Percentiles rank a stretch among this genome's conserved stretches.
phyloP scores from a whole-genome alignment of 345 rosid genomes.

The Reutealis trisperma region DNA sequence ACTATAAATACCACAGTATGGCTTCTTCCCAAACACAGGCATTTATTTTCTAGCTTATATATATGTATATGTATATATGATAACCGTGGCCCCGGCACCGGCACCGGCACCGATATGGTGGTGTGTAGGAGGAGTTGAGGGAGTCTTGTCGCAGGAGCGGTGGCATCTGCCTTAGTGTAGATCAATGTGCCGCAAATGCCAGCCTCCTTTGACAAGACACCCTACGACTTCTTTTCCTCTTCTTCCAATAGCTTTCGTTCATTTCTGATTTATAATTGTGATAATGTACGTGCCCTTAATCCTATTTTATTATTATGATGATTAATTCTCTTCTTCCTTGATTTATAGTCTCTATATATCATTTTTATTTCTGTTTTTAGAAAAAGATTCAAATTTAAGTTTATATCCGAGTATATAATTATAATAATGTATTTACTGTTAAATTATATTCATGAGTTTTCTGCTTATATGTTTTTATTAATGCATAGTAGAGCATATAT shows the following conservation, averaged over 20 bases:
- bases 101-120: too few relatives aligned
- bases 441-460: too few relatives aligned
- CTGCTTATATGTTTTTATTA: too few relatives aligned
- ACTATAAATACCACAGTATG: too few relatives aligned
- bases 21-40: not conserved
- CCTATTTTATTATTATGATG: not conserved
- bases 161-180: conserved; percentile 5
- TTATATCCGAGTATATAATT: too few relatives aligned
- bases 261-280: not conserved
- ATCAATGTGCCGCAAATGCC: not conserved
- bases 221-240: not conserved
- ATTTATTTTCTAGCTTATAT: too few relatives aligned
- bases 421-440: too few relatives aligned
- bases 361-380: not conserved
- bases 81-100: too few relatives aligned
- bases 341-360: not conserved
- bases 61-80: too few relatives aligned
- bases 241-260: not conserved
- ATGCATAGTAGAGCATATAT: too few relatives aligned
- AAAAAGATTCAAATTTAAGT: too few relatives aligned
- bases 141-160: conserved; percentile 28
- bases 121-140: not conserved
- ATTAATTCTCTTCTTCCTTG: not conserved
- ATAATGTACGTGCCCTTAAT: not conserved
- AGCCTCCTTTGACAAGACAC: conserved; percentile 18